Evolutionary conservation across 305 asterid genomes (phyloP), one percentile per base, ranked within the genome.

Genomic region (Solanum chacoense): DNA sequence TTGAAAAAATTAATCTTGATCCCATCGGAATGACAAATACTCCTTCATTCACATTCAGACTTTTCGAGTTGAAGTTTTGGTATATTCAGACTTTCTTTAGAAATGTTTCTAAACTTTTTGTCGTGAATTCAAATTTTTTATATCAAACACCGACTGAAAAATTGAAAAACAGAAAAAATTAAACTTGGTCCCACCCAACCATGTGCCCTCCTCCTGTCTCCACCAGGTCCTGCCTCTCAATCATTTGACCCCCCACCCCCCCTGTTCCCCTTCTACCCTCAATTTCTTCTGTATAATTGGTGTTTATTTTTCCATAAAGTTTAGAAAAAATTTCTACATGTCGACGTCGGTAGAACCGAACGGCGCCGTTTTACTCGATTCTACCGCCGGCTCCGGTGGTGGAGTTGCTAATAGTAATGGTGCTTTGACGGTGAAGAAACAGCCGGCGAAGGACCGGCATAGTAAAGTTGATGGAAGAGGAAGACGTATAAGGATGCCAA

Each of bases 391-490:
- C 31, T 6, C 84, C 16, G 84, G 31, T 28, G 87, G 14, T 79
- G 84, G 69, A 24, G 75, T 13, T 6, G 9, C 9, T 29, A 69
- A 69, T 40, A 59, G 86, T n/a, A 69, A 13, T 90, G 69, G 88
- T 74, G 89, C 93, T 88, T 28, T 93, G 65, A 81, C 79, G 3
- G 94, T 93, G 32, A 95, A 95, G 91, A 97, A 96, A 89, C 96
- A 98, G 6, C 98, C 99, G 32, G 96, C 98, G 8, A 97, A 97
- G 90, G 99, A 97, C 98, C 94, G 99, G 4, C 98, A 97, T 90
- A 97, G 99, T 92, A 97, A 97, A 88, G 99, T 97, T 45, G 98
- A 96, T 86, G 99, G 99, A n/a, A 93, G 99, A 1, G 99, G 99
- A n/a, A 93, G 99, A 37, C 98, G 99, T 74, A 97, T 97, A 79